Conservation (phyloP, 2,329 filamentous ascomycete genomes). For the Plenodomus tracheiphilus region DNA sequence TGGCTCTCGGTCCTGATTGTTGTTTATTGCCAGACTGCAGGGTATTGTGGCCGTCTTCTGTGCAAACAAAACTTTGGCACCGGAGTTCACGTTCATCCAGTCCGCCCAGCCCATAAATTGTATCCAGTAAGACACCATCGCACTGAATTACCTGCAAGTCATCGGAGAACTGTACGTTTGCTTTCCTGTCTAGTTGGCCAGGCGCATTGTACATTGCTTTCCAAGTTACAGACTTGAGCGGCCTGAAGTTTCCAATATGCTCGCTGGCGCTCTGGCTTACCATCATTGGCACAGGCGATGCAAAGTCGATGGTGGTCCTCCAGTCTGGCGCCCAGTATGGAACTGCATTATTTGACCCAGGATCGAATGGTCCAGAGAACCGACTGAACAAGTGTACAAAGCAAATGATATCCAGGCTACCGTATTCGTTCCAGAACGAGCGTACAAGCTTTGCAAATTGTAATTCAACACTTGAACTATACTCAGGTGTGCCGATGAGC, state of each 20-base stretch:
- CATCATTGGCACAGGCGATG: constrained; percentile 39
- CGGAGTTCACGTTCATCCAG: constrained; percentile 30
- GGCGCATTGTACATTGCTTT: constrained; percentile 33
- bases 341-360: constrained; percentile 10
- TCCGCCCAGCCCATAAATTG: constrained; percentile 27
- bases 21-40: constrained; percentile 11
- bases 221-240: constrained; percentile 23
- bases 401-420: constrained; percentile 34
- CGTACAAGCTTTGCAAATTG: constrained; percentile 34
- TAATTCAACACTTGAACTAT: constrained; percentile 15
- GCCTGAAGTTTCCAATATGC: constrained; percentile 36
- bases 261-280: constrained; percentile 36
- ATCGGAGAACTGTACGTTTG: constrained; percentile 24
- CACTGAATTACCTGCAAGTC: constrained; percentile 29
- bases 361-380: constrained; percentile 18
- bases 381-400: constrained; percentile 35
- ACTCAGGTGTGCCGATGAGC: constrained; percentile 30
- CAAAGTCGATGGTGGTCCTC: constrained; percentile 28
- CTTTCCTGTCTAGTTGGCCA: constrained; percentile 18
- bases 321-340: constrained; percentile 37
- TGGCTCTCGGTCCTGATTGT: constrained; percentile 6
- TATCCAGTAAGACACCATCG: constrained; percentile 29
- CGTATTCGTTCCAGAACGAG: constrained; percentile 29
- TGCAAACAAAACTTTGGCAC: constrained; percentile 31
- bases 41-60: constrained; percentile 16